Percentiles rank a stretch among this genome's conserved stretches.
Evolutionary conservation across 2,329 filamentous ascomycete genomes (phyloP).

Genomic region (Fusarium staphyleae): DNA sequence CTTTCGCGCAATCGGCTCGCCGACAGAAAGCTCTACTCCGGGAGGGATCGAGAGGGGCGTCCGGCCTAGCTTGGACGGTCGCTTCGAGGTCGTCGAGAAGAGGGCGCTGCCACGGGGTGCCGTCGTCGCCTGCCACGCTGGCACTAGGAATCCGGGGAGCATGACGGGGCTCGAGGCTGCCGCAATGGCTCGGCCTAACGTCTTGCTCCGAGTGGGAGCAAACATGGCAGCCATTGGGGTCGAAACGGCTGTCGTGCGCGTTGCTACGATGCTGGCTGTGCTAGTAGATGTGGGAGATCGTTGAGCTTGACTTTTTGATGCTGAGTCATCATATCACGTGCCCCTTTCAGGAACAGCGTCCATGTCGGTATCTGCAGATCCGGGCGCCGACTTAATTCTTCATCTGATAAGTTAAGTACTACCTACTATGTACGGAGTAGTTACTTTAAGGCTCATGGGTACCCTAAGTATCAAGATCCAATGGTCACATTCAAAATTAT

Average conservation of each 20-base stretch:
- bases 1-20: slow-evolving; percentile 64
- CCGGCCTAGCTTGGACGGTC: slow-evolving; percentile 83
- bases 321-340: slow-evolving; percentile 49
- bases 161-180: slow-evolving; percentile 57
- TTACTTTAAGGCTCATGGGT: no score
- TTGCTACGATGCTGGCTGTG: slow-evolving; percentile 21
- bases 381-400: neutral
- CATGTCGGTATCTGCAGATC: neutral
- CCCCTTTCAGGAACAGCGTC: neutral
- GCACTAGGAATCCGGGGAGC: slow-evolving; percentile 76
- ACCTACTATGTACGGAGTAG: no score
- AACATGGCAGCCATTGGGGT: slow-evolving; percentile 63
- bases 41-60: slow-evolving; percentile 82
- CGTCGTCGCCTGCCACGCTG: slow-evolving; percentile 66
- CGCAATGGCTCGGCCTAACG: slow-evolving; percentile 60
- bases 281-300: slow-evolving; percentile 16
- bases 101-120: slow-evolving; percentile 47
- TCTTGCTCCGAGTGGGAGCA: slow-evolving; percentile 66
- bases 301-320: slow-evolving; percentile 43
- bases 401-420: neutral
- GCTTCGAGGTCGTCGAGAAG: slow-evolving; percentile 75
- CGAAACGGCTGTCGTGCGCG: slow-evolving; percentile 31
- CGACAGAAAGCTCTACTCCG: slow-evolving; percentile 78
- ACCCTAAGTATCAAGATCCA: no score
- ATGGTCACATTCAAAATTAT: no score